Base-by-base conservation (phyloP, 148 eudicot genomes). In the Chenopodium quinoa region DNA sequence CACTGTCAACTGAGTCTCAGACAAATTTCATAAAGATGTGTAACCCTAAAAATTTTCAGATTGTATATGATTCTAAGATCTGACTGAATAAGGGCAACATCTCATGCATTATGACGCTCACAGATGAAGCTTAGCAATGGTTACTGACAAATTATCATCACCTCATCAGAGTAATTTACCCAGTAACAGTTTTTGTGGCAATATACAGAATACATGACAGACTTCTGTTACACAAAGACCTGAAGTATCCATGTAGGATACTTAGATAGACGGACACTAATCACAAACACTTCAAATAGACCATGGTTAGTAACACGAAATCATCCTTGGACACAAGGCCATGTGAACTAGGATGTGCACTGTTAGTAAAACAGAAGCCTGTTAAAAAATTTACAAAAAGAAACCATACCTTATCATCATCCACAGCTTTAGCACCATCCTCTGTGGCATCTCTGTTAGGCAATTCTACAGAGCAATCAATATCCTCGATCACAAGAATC, bases 401-500 rank as follows among this genome's bases (percentile, higher is more conserved):
- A 11, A 7, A 7, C n/a, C 79, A 83, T 58, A 83, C 86, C 86
- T 84, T 84, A 7, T 84, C 83, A 75, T 79, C 80, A 69, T 84
- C 83, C 31, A 69, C 72, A 31, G 80, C 25, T 58, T 62, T 56
- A 60, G 65, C 71, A 75, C 71, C 79, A 66, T 58, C 83, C 48
- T 71, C 86, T 25, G 79, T 12, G 68, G 46, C 70, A 44, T 80
- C 82, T 75, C 86, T 79, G 73, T 80, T 75, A 11, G 69, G 82
- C 23, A 83, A 27, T 7, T 83, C 79, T 20, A 79, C 54, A 13
- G 82, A 83, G 68, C 84, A 84, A 75, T 75, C 78, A 34, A 81
- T 86, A 62, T 83, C 86, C 75, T 84, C 89, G 29, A 86, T 84
- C 29, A 84, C 89, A 46, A 84, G 79, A 54, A 87, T 84, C 10